These are phyloP conservation scores for Macrocybe gigantea DNA, from an alignment of 768 basidiomycete genomes.

Conservation along the genomic window DNA sequence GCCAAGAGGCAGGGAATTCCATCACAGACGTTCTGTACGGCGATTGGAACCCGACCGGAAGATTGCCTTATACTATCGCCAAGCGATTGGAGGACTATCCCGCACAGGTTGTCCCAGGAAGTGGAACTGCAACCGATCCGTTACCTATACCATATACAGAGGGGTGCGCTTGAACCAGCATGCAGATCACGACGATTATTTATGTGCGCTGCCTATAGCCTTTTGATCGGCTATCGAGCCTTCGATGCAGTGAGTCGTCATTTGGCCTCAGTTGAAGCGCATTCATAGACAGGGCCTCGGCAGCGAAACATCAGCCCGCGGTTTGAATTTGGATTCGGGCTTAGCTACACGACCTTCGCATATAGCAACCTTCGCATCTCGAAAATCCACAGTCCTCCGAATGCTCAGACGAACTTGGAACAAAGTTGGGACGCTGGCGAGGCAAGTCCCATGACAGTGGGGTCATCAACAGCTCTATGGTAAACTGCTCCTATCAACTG, in stretches of 20 bases:
- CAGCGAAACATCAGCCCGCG: conserved; percentile 54
- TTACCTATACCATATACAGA: conserved; percentile 40
- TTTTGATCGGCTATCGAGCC: conserved; percentile 38
- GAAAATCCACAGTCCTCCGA: conserved; percentile 22
- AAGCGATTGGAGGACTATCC: conserved; percentile 39
- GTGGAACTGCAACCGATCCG: conserved; percentile 32
- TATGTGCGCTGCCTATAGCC: conserved; percentile 36
- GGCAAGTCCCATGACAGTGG: conserved; percentile 34
- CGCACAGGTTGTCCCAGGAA: conserved; percentile 27
- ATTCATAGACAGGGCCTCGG: conserved; percentile 8
- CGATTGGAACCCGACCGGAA: conserved; percentile 42
- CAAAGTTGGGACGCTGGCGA: conserved; percentile 39
- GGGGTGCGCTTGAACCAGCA: conserved; percentile 15
- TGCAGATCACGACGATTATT: not conserved
- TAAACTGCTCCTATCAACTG: conserved; percentile 24
- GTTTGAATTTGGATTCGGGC: conserved; percentile 69
- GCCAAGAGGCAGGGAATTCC: conserved; percentile 48
- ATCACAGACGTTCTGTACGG: conserved; percentile 51
- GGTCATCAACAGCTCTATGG: conserved; percentile 49
- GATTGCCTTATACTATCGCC: conserved; percentile 53
- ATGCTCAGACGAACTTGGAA: conserved; percentile 25
- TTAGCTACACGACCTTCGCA: conserved; percentile 63
- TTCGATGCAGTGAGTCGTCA: conserved; percentile 39
- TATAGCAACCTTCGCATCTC: conserved; percentile 44
- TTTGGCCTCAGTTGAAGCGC: conserved; percentile 4